Percentiles rank a stretch among this genome's conserved stretches.
phyloP scores from a whole-genome alignment of 805 yeast species.

The Saccharomycopsis sp. region DNA sequence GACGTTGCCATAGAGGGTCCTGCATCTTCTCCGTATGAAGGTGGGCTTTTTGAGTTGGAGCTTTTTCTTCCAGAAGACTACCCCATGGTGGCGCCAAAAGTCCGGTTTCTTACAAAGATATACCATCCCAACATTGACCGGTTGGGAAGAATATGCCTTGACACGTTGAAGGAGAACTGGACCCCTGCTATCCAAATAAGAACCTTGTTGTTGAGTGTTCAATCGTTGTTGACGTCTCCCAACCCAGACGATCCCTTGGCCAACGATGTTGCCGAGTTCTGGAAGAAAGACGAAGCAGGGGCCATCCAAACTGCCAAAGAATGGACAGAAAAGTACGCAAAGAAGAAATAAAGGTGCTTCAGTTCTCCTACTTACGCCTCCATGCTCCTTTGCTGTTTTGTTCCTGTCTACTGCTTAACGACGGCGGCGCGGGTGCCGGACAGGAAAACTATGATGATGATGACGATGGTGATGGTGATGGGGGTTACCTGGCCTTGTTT shows the following conservation, averaged over 20 bases:
- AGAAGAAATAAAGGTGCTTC: too few relatives aligned
- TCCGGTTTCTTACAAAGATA: conserved; percentile 84
- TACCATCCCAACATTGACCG: conserved; percentile 96
- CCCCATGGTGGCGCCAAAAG: conserved; percentile 97
- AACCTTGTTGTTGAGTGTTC: conserved; percentile 83
- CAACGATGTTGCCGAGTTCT: conserved; percentile 93
- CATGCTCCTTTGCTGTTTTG: too few relatives aligned
- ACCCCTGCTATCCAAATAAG: conserved; percentile 95
- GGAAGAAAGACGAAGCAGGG: conserved; percentile 76
- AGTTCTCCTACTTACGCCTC: too few relatives aligned
- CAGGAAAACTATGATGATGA: too few relatives aligned
- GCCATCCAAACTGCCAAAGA: conserved; percentile 72
- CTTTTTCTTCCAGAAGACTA: conserved; percentile 91
- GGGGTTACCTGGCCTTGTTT: too few relatives aligned
- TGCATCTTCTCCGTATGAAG: conserved; percentile 82
- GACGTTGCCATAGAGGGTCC: conserved; percentile 93
- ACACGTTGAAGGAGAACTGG: conserved; percentile 89
- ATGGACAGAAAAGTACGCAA: conserved; percentile 34
- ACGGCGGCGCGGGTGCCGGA: too few relatives aligned
- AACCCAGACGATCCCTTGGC: conserved; percentile 98
- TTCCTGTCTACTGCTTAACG: too few relatives aligned
- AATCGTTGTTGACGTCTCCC: conserved; percentile 90
- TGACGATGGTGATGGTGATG: too few relatives aligned
- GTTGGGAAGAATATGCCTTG: conserved; percentile 90
- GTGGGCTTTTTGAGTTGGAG: conserved; percentile 72